phyloP scores from a whole-genome alignment of 78 protist genomes.

The Chrysochromulina tobinii region DNA sequence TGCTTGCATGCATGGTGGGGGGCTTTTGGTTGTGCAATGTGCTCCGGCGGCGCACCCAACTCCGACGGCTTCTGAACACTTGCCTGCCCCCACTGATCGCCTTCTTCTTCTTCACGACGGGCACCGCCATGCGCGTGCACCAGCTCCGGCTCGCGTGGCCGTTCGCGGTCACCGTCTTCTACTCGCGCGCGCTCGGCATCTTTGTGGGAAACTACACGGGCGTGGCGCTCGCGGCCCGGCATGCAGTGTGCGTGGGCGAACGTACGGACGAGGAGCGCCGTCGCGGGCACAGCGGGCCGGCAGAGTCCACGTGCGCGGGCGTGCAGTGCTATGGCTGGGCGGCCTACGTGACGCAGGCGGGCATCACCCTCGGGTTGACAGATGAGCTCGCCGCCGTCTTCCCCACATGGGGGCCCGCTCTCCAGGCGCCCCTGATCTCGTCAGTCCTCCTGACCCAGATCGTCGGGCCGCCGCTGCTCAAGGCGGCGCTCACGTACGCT shows the following conservation, averaged over 20 bases:
- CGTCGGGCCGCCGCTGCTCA: not conserved
- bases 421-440: not conserved
- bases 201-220: not conserved
- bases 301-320: not conserved
- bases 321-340: not conserved
- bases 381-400: not conserved
- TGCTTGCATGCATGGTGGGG: not conserved
- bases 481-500: not conserved
- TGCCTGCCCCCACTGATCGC: too few species aligned
- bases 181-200: not conserved
- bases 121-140: not conserved
- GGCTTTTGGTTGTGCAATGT: not conserved
- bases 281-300: not conserved
- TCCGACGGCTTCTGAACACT: too few species aligned
- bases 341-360: slow-evolving; percentile 21
- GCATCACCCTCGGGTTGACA: slow-evolving; percentile 7
- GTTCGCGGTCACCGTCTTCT: not conserved
- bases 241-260: not conserved
- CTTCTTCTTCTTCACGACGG: not conserved
- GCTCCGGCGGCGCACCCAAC: not conserved
- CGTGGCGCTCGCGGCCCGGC: not conserved
- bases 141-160: not conserved
- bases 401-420: not conserved
- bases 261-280: too few species aligned
- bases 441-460: not conserved